Evolutionary conservation across 306 rosid species (phyloP).

Genomic region (Vigna mungo): DNA sequence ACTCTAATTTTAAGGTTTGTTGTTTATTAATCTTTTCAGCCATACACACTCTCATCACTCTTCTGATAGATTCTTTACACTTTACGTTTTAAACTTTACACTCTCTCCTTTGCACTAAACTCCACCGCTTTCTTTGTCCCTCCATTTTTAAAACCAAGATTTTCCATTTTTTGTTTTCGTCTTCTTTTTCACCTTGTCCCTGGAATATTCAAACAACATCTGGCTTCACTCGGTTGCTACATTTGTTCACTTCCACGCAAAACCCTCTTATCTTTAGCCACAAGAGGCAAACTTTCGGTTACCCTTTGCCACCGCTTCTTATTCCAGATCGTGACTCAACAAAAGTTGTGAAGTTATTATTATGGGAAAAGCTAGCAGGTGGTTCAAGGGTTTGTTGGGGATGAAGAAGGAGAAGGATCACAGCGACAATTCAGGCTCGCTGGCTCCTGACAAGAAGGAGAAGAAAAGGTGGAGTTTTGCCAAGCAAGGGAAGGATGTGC

Average conservation of each 20-base stretch:
- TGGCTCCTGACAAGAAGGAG: conserved; percentile 56
- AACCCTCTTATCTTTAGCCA: background rate
- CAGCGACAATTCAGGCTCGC: conserved; percentile 47
- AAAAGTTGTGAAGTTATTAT: conserved; percentile 47
- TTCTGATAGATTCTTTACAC: conserved; percentile 50
- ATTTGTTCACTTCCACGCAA: conserved; percentile 33
- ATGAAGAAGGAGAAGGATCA: conserved; percentile 80
- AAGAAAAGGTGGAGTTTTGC: conserved; percentile 90
- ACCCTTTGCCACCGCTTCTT: conserved; percentile 28
- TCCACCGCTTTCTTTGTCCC: conserved; percentile 42
- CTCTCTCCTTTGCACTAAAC: conserved; percentile 25
- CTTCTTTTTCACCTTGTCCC: background rate
- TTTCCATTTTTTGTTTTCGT: background rate
- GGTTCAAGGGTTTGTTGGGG: conserved; percentile 86
- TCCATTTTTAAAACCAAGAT: conserved; percentile 21
- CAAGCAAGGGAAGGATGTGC: conserved; percentile 61
- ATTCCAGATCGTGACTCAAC: conserved; percentile 43
- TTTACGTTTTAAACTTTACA: background rate
- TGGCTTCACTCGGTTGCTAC: conserved; percentile 40
- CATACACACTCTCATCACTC: conserved; percentile 52
- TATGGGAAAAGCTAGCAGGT: conserved; percentile 78
- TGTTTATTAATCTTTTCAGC: conserved; percentile 59
- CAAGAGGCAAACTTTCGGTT: background rate
- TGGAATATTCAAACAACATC: conserved; percentile 36
- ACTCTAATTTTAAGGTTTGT: conserved; percentile 38